These are phyloP conservation scores for Xylaria sp. DNA, from an alignment of 2,329 filamentous ascomycete species.

Conservation along the genomic window DNA sequence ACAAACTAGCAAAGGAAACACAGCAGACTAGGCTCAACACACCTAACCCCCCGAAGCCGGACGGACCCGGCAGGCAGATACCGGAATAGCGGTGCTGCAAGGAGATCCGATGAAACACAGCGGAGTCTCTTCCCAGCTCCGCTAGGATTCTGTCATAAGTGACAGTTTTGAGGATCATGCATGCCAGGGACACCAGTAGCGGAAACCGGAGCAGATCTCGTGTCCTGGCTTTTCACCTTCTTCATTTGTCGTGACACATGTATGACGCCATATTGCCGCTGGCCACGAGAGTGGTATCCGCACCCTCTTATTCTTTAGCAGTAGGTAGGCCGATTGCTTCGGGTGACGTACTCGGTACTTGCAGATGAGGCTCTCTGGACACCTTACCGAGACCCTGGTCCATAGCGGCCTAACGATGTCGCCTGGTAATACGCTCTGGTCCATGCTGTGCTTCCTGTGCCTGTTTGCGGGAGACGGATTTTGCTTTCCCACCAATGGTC, in stretches of 20 bases:
- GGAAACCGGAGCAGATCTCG: not conserved
- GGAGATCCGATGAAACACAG: not conserved
- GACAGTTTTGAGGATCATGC: not conserved
- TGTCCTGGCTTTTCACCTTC: not conserved
- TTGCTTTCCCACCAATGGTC: too few relatives aligned
- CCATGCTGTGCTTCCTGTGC: too few relatives aligned
- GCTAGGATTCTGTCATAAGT: slow-evolving; percentile 15
- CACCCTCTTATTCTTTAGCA: not conserved
- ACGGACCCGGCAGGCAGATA: not conserved
- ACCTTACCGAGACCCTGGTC: not conserved
- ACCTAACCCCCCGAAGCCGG: slow-evolving; percentile 8
- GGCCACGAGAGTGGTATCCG: too few relatives aligned
- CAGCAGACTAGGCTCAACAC: not conserved
- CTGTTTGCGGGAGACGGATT: too few relatives aligned
- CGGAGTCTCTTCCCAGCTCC: not conserved
- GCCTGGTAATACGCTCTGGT: too few relatives aligned
- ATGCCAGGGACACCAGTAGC: slow-evolving; percentile 7
- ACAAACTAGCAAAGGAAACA: not conserved
- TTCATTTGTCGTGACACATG: not conserved
- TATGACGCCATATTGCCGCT: not conserved
- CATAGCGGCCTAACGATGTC: too few relatives aligned
- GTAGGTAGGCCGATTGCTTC: not conserved
- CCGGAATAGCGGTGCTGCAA: not conserved
- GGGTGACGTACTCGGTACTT: not conserved
- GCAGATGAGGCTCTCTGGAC: not conserved